Percentiles rank a stretch among this genome's conserved stretches.
phyloP scores from a whole-genome alignment of 2,329 filamentous ascomycete species.

The Emydomyces testavorans region DNA sequence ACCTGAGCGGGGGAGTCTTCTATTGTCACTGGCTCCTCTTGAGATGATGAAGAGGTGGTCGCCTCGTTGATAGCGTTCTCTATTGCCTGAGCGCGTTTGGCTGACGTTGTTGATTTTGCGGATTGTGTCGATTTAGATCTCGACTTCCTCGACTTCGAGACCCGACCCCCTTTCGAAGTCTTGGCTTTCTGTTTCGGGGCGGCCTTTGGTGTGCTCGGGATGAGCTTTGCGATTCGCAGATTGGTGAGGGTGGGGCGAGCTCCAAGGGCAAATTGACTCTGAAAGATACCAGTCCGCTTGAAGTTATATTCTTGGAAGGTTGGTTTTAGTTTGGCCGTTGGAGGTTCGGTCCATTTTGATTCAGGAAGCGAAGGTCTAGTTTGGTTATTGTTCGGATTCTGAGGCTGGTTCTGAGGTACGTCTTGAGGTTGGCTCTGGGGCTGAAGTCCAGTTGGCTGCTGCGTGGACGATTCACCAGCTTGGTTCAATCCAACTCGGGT shows the following conservation, averaged over 20 bases:
- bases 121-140: slow-evolving; percentile 8
- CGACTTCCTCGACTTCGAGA: slow-evolving; percentile 2
- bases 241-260: slow-evolving; percentile 2
- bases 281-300: slow-evolving; percentile 1
- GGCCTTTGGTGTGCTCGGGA: background rate
- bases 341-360: slow-evolving; percentile 1
- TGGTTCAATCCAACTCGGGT: slow-evolving; percentile 4
- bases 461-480: background rate
- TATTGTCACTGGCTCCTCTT: slow-evolving; percentile 11
- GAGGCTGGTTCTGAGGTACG: background rate
- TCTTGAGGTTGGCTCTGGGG: no score
- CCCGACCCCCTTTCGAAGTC: background rate
- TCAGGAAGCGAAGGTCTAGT: no score
- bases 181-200: slow-evolving; percentile 4
- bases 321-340: background rate
- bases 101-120: slow-evolving; percentile 14
- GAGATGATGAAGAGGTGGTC: slow-evolving; percentile 16
- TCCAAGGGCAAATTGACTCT: slow-evolving; percentile 5
- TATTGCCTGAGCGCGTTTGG: slow-evolving; percentile 12
- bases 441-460: background rate
- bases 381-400: background rate
- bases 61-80: slow-evolving; percentile 16
- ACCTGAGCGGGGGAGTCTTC: slow-evolving; percentile 8
- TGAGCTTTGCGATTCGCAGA: slow-evolving; percentile 5
- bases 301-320: background rate